Conservation (phyloP, 768 basidiomycete genomes). For the Suillus cothurnatus region DNA sequence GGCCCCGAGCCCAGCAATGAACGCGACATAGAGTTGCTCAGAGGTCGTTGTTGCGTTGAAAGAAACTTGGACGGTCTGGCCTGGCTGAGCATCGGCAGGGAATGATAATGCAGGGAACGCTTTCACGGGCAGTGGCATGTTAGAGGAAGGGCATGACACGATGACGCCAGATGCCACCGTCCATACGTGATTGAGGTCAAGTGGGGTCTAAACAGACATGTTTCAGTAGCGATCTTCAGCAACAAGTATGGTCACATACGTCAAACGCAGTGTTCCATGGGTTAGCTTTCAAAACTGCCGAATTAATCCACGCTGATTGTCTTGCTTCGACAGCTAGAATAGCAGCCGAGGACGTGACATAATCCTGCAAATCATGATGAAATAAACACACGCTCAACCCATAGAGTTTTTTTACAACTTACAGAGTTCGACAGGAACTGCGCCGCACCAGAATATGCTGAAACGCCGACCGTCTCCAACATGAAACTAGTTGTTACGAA, state of each 20-base stretch:
- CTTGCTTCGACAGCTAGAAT: slow-evolving; percentile 61
- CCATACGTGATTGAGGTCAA: slow-evolving; percentile 46
- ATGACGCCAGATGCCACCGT: slow-evolving; percentile 49
- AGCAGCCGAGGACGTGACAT: slow-evolving; percentile 55
- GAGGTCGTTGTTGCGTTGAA: slow-evolving; percentile 21
- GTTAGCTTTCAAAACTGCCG: slow-evolving; percentile 40
- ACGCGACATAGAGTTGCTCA: slow-evolving; percentile 35
- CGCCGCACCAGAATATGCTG: slow-evolving; percentile 62
- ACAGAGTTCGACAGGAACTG: slow-evolving; percentile 37
- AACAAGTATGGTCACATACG: slow-evolving; percentile 14
- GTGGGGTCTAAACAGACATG: slow-evolving; percentile 31
- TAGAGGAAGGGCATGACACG: slow-evolving; percentile 48
- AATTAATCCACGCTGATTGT: slow-evolving; percentile 52
- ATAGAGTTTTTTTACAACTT: background rate
- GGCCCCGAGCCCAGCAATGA: slow-evolving; percentile 37
- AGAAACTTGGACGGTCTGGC: slow-evolving; percentile 30
- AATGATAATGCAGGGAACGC: slow-evolving; percentile 47
- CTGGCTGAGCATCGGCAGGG: slow-evolving; percentile 33
- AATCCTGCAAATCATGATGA: slow-evolving; percentile 29
- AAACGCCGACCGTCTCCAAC: slow-evolving; percentile 55
- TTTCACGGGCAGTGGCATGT: slow-evolving; percentile 50
- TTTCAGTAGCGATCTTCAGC: background rate
- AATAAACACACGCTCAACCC: background rate
- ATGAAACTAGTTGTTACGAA: slow-evolving; percentile 48
- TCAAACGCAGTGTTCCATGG: slow-evolving; percentile 54